Base-by-base conservation (phyloP, 345 rosid species). In the Bruguiera gymnorhiza region DNA sequence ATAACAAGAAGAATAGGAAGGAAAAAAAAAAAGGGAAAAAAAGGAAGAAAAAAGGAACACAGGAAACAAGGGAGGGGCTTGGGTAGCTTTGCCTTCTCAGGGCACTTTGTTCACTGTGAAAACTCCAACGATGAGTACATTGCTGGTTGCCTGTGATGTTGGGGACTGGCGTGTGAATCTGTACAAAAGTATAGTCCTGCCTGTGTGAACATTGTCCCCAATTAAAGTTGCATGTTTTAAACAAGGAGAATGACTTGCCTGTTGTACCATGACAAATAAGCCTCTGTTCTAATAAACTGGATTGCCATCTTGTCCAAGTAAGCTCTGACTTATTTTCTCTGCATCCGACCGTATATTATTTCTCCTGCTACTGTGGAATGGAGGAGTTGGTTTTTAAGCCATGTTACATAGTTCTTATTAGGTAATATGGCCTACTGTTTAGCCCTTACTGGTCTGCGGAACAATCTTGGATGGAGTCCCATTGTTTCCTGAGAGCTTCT, bases 151-250 rank as follows among this genome's bases (percentile, higher is more conserved):
- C 26, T 48, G 32, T 31, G 46, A 51, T 62, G 63, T 61, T 29
- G 13, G 56, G 70, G 60, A 31, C 60, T 27, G 68, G 60, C 29
- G 24, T 63, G 43, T 30, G 29, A 50, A 57, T 65, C 30, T 36
- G 46, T 60, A 8, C 5, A 0, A 23, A 59, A 39, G 30, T 21
- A 0, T 61, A 58, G 37, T 5, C 23, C 51, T 31, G 59, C 48
- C 36, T 3, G 11, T 9, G n/a, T 43, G 32, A 32, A 34, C 37
- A 11, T 4, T 48, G 59, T 58, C 24, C 2, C 5, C 26, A 46
- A 36, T 31, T 20, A 24, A 56, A 62, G 32, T 46, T 60, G 10
- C 9, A 37, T 36, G n/a, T 46, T 21, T 26, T 23, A 23, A 29
- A 59, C 61, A 51, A 52, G 30, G 60, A 30, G 26, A 50, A 24